Percentiles rank a stretch among this genome's conserved stretches.
phyloP scores from a whole-genome alignment of 2,329 filamentous ascomycete species.

The Aspergillus fructus region DNA sequence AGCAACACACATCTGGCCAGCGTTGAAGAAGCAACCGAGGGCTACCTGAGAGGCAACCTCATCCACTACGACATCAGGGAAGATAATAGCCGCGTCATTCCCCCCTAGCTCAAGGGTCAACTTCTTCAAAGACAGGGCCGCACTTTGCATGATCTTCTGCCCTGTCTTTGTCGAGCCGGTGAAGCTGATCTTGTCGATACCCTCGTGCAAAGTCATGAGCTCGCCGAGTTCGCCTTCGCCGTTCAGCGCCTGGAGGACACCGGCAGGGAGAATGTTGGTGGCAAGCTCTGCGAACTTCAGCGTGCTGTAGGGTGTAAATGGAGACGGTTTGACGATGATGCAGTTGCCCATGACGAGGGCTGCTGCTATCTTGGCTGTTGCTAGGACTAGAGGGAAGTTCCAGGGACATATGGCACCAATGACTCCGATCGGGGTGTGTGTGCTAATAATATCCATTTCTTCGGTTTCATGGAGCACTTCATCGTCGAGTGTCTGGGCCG shows the following conservation, averaged over 20 bases:
- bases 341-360: slow-evolving; percentile 54
- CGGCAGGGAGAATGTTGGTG: background rate
- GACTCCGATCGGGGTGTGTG: slow-evolving; percentile 25
- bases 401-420: slow-evolving; percentile 59
- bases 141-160: background rate
- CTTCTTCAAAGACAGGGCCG: background rate
- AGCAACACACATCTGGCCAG: background rate
- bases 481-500: background rate
- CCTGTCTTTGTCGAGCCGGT: background rate
- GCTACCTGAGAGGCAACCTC: background rate
- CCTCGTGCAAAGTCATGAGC: background rate
- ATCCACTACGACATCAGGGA: background rate
- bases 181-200: background rate
- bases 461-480: background rate
- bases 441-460: background rate
- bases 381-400: slow-evolving; percentile 51
- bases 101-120: background rate
- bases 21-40: background rate
- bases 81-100: background rate
- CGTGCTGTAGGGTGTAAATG: slow-evolving; percentile 53
- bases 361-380: slow-evolving; percentile 52
- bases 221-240: background rate
- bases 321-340: slow-evolving; percentile 56
- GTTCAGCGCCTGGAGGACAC: background rate
- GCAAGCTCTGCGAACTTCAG: slow-evolving; percentile 51